These are phyloP conservation scores for Phytopythium boreale DNA, from an alignment of 352 stramenopile species.

Conservation along the genomic window DNA sequence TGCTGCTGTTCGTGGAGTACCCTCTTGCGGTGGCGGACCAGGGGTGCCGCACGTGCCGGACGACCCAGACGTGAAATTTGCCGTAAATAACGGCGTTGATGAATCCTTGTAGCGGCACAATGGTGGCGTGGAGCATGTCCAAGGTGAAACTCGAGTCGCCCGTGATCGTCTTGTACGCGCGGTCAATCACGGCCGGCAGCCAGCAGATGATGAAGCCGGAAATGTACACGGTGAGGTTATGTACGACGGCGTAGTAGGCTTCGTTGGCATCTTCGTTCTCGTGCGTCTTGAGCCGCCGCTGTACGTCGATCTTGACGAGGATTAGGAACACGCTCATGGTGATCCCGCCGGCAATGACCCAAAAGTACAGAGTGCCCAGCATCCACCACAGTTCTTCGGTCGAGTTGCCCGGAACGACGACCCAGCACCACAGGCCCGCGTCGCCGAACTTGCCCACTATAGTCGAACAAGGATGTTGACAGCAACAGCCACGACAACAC, in stretches of 20 bases:
- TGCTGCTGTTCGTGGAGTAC: conserved; percentile 36
- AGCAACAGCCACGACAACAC: background rate
- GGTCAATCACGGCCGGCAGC: conserved; percentile 63
- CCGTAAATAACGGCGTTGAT: conserved; percentile 86
- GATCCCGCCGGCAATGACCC: conserved; percentile 57
- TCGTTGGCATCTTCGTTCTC: conserved; percentile 73
- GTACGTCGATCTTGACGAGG: conserved; percentile 78
- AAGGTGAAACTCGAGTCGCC: conserved; percentile 54
- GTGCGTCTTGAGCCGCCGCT: conserved; percentile 63
- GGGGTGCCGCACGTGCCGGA: conserved; percentile 46
- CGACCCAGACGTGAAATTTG: conserved; percentile 82
- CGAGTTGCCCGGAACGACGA: conserved; percentile 45
- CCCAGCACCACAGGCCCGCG: conserved; percentile 76
- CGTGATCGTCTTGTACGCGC: conserved; percentile 58
- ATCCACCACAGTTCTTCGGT: conserved; percentile 71
- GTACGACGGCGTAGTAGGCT: conserved; percentile 76
- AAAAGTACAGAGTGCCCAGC: conserved; percentile 68
- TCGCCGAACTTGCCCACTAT: conserved; percentile 65
- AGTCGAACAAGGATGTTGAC: background rate
- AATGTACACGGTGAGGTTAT: conserved; percentile 85
- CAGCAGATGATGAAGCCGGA: conserved; percentile 79
- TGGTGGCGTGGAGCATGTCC: conserved; percentile 69
- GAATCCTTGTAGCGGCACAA: conserved; percentile 82
- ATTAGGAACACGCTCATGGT: conserved; percentile 62
- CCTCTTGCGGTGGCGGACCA: conserved; percentile 25